Evolutionary conservation across 805 yeast species (phyloP).

Genomic region (Candida maesae): DNA sequence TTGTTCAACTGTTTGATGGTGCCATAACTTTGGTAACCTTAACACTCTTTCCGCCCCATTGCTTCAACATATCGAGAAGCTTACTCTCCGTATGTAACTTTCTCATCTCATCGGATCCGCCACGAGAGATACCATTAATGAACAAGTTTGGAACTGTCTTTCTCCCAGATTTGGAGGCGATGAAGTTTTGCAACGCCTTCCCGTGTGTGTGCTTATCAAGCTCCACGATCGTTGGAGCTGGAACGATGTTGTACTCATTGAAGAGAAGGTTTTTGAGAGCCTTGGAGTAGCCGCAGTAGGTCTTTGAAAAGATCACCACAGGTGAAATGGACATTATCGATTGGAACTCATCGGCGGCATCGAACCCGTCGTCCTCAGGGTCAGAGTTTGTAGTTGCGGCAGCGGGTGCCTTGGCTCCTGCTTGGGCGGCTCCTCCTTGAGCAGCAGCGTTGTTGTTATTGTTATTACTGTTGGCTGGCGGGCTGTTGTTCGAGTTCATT

Average conservation of each 20-base stretch:
- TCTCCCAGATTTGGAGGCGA: slow-evolving; percentile 69
- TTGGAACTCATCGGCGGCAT: slow-evolving; percentile 50
- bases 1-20: slow-evolving; percentile 50
- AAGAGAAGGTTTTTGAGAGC: slow-evolving; percentile 62
- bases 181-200: slow-evolving; percentile 63
- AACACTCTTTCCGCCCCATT: slow-evolving; percentile 61
- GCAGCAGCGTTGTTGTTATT: not conserved
- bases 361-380: slow-evolving; percentile 30
- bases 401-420: not conserved
- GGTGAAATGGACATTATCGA: slow-evolving; percentile 61
- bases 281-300: slow-evolving; percentile 72
- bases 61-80: slow-evolving; percentile 46
- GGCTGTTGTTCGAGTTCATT: not conserved
- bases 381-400: slow-evolving; percentile 3
- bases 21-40: slow-evolving; percentile 47
- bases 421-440: not conserved
- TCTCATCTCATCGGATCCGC: slow-evolving; percentile 84
- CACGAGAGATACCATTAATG: slow-evolving; percentile 69
- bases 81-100: slow-evolving; percentile 54
- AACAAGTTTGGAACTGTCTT: slow-evolving; percentile 88
- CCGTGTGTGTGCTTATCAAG: slow-evolving; percentile 81
- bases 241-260: slow-evolving; percentile 64
- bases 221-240: slow-evolving; percentile 72
- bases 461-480: not conserved
- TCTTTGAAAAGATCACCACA: slow-evolving; percentile 53